Base-by-base conservation (phyloP, 768 basidiomycete genomes). In the Collybia mongolica region DNA sequence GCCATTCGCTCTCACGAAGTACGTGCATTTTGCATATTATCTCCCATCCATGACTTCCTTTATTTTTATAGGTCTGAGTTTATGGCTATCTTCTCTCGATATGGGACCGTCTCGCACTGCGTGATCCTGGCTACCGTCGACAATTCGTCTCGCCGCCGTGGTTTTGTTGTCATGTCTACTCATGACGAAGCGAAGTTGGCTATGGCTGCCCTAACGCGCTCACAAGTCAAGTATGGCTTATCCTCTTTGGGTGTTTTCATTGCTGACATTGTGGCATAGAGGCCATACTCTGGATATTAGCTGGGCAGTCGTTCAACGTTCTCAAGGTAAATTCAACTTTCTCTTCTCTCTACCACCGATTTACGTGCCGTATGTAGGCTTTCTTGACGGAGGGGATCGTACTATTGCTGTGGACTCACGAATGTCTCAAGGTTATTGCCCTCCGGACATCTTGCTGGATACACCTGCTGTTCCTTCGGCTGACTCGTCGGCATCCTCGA, bases 231-330 rank as follows among this genome's bases (percentile, higher is more conserved):
- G 88, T 88, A 57, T 48, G 74, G 55, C 7, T 49, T 44, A 32
- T 17, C 37, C 15, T 4, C 28, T 22, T 18, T 6, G 7, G 2
- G 11, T 6, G 6, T 7, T 15, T 24, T 5, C 37, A 26, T 7
- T 6, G 4, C 32, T 32, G 5, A 32, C 4, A 3, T 3, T 12
- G 9, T 32, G 11, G 7, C 14, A 32, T 43, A 90, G 86, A 60
- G 87, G 88, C 6, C 84, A 90, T 59, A 74, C 77, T 17, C 80
- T 92, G 40, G 89, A 92, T 61, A 80, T 92, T 45, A 90, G 89
- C 5, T 92, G 89, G 89, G 90, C 89, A 15, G 89, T 92, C 19
- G 89, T 92, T 32, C 89, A 92, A 56, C 87, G 89, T 39, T 92
- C 89, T 54, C 83, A 86, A 76, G 89, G 88, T 87, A 28, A 17